phyloP scores from a whole-genome alignment of 352 stramenopile species.

The Saprolegnia diclina region DNA sequence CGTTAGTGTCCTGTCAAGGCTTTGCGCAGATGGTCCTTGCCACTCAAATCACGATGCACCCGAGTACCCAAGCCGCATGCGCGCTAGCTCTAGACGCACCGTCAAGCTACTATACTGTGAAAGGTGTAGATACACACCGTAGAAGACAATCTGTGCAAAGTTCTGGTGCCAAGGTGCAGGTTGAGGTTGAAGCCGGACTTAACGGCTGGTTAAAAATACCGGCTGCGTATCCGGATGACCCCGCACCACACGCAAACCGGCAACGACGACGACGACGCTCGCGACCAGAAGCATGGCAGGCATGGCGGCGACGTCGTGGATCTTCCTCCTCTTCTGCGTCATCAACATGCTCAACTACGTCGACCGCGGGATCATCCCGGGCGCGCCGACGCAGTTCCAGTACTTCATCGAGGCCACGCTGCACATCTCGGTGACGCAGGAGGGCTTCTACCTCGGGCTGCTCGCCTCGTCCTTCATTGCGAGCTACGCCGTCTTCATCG shows the following conservation, averaged over 20 bases:
- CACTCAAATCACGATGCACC: no score
- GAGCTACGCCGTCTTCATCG: conserved; percentile 87
- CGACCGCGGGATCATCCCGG: conserved; percentile 93
- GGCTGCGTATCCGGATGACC: background rate
- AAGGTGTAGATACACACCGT: no score
- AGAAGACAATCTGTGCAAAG: background rate
- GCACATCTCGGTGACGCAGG: conserved; percentile 35
- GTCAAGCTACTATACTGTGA: no score
- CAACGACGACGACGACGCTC: background rate
- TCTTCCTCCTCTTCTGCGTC: conserved; percentile 79
- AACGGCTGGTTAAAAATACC: background rate
- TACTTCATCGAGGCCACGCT: conserved; percentile 85
- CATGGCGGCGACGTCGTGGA: conserved; percentile 17
- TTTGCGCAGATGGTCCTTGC: no score
- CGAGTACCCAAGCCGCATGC: no score
- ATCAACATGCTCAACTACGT: conserved; percentile 94
- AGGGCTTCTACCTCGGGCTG: conserved; percentile 81
- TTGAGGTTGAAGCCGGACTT: background rate
- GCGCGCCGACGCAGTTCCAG: conserved; percentile 88
- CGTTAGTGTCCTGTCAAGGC: no score
- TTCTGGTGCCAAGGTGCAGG: background rate
- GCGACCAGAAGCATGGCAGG: background rate
- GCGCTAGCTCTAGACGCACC: no score
- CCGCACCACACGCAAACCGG: background rate
- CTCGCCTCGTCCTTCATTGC: conserved; percentile 93